These are phyloP conservation scores for Ceratocystis cacaofunesta DNA, from an alignment of 2,329 filamentous ascomycete species.

Conservation along the genomic window DNA sequence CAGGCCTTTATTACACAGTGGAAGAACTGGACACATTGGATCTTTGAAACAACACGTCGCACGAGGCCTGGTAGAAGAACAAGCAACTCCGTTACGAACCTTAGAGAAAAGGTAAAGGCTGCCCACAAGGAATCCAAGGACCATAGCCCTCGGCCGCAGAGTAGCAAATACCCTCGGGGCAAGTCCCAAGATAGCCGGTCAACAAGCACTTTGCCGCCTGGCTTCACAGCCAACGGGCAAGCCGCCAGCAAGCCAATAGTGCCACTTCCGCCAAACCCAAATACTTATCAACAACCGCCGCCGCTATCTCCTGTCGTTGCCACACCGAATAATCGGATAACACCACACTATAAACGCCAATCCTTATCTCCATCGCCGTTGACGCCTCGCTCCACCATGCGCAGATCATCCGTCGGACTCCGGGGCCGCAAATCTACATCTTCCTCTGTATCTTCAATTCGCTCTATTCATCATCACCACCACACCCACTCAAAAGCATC, in stretches of 20 bases:
- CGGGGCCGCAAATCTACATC: conserved; percentile 91
- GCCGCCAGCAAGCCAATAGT: conserved; percentile 21
- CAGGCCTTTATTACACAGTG: conserved; percentile 45
- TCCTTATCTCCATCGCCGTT: conserved; percentile 76
- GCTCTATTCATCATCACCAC: conserved; percentile 75
- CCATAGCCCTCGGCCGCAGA: conserved; percentile 43
- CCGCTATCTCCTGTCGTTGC: conserved; percentile 11
- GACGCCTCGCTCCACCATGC: conserved; percentile 74
- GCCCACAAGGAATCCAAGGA: conserved; percentile 28
- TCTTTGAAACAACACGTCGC: conserved; percentile 42
- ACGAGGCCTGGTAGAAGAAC: conserved; percentile 36
- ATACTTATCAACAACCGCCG: neutral
- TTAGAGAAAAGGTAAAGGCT: conserved; percentile 34
- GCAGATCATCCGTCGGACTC: conserved; percentile 68
- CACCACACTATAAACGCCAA: conserved; percentile 46
- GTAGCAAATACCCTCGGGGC: conserved; percentile 31
- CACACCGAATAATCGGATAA: conserved; percentile 13
- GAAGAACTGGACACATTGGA: conserved; percentile 51
- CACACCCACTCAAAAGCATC: conserved; percentile 89
- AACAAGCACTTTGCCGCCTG: conserved; percentile 34
- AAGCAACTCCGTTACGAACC: conserved; percentile 45
- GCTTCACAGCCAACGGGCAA: conserved; percentile 38
- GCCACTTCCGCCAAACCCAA: conserved; percentile 14
- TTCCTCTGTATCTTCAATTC: conserved; percentile 82
- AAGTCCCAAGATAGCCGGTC: conserved; percentile 19